phyloP scores from a whole-genome alignment of 2,329 filamentous ascomycete species.

The Diplodia intermedia region DNA sequence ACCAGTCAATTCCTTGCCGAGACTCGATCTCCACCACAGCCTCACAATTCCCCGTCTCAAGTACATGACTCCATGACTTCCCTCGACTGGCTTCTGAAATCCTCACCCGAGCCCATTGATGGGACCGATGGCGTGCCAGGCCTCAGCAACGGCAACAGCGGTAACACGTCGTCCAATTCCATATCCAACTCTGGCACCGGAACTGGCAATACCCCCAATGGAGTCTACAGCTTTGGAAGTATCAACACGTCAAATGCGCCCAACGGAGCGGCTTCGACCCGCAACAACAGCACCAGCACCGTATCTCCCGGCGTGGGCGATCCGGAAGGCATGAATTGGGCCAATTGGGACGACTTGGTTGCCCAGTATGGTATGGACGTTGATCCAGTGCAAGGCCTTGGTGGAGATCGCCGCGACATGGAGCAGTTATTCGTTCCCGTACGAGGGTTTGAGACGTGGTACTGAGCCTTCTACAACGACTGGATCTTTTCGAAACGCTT shows the following conservation, averaged over 20 bases:
- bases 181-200: slow-evolving; percentile 10
- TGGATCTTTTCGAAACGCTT: no score
- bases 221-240: slow-evolving; percentile 26
- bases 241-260: background rate
- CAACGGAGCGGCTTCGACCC: background rate
- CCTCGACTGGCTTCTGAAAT: slow-evolving; percentile 36
- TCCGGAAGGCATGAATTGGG: slow-evolving; percentile 52
- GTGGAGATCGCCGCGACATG: background rate
- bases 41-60: slow-evolving; percentile 30
- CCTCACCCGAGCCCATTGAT: slow-evolving; percentile 4
- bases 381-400: slow-evolving; percentile 31
- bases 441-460: slow-evolving; percentile 25
- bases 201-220: slow-evolving; percentile 20
- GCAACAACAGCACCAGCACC: background rate
- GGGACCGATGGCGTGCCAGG: background rate
- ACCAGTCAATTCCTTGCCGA: slow-evolving; percentile 2
- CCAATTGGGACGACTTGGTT: slow-evolving; percentile 58
- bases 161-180: slow-evolving; percentile 4
- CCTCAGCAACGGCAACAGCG: slow-evolving; percentile 5
- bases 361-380: slow-evolving; percentile 55
- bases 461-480: background rate
- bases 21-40: background rate
- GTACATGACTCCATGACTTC: slow-evolving; percentile 35
- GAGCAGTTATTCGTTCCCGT: slow-evolving; percentile 19
- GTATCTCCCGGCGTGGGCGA: slow-evolving; percentile 17